These are phyloP conservation scores for Dactylonectria estremocensis DNA, from an alignment of 2,329 filamentous ascomycete species.

Conservation along the genomic window DNA sequence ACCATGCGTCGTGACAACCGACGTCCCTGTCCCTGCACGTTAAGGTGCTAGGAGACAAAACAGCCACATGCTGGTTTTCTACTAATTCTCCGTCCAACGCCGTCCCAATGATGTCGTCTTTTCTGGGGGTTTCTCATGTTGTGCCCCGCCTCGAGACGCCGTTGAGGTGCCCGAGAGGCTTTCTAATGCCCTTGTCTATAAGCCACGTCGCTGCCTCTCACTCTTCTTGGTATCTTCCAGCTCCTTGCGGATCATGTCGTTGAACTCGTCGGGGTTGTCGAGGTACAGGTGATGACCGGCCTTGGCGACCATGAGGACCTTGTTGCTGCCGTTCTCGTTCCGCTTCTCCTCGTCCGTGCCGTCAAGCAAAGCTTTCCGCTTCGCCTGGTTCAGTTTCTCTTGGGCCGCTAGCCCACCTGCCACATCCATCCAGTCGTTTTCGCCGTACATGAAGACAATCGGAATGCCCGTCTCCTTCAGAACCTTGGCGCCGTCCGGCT, in stretches of 20 bases:
- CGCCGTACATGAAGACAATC: conserved; percentile 94
- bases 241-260: conserved; percentile 66
- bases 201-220: conserved; percentile 46
- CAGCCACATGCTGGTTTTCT: conserved; percentile 24
- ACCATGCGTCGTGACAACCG: conserved; percentile 35
- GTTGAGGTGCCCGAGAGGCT: background rate
- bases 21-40: conserved; percentile 27
- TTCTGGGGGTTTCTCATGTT: background rate
- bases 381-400: conserved; percentile 82
- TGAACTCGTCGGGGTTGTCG: conserved; percentile 73
- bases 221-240: conserved; percentile 64
- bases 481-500: conserved; percentile 43
- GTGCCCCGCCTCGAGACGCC: background rate
- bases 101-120: conserved; percentile 29
- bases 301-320: conserved; percentile 81
- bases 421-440: conserved; percentile 99
- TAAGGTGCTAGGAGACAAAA: conserved; percentile 29
- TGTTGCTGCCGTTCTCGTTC: conserved; percentile 84
- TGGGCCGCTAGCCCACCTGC: conserved; percentile 85
- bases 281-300: conserved; percentile 74
- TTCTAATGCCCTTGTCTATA: conserved; percentile 28
- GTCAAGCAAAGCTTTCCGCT: conserved; percentile 70
- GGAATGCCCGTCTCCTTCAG: conserved; percentile 78
- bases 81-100: conserved; percentile 38
- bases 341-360: conserved; percentile 78